A percentile compares a stretch with the other conserved stretches of the same genome.
These are phyloP conservation scores for Cytospora piceicola DNA, from an alignment of 2,329 filamentous ascomycete species.

Conservation along the genomic window DNA sequence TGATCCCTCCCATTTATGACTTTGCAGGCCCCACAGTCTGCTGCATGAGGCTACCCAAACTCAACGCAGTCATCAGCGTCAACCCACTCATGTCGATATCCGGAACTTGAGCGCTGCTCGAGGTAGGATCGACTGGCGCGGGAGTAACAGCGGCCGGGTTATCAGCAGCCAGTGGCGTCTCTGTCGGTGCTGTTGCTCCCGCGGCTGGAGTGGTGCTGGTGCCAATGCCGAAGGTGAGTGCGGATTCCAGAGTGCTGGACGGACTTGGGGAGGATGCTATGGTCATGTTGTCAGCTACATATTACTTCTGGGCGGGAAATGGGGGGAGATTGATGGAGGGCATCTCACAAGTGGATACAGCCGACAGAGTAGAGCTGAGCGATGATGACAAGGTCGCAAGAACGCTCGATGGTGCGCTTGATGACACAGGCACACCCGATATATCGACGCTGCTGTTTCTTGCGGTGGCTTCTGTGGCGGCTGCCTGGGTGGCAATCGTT, in stretches of 20 bases:
- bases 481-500: slow-evolving; percentile 24
- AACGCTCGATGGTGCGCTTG: neutral
- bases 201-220: slow-evolving; percentile 32
- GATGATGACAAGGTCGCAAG: neutral
- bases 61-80: slow-evolving; percentile 47
- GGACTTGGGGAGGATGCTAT: neutral
- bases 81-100: slow-evolving; percentile 47
- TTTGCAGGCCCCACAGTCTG: slow-evolving; percentile 32
- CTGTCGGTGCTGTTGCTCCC: slow-evolving; percentile 31
- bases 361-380: neutral
- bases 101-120: slow-evolving; percentile 33
- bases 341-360: neutral
- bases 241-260: slow-evolving; percentile 35
- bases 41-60: slow-evolving; percentile 48
- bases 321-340: neutral
- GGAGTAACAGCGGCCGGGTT: slow-evolving; percentile 33
- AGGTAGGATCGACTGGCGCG: slow-evolving; percentile 28
- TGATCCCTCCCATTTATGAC: slow-evolving; percentile 9
- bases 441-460: neutral
- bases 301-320: neutral
- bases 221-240: slow-evolving; percentile 35
- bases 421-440: neutral
- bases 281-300: neutral
- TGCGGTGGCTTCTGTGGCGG: slow-evolving; percentile 5
- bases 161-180: slow-evolving; percentile 34